Evolutionary conservation across 495 filamentous ascomycete species (phyloP), one percentile per base, ranked within the genome.

Genomic region (Penicillium desertorum): DNA sequence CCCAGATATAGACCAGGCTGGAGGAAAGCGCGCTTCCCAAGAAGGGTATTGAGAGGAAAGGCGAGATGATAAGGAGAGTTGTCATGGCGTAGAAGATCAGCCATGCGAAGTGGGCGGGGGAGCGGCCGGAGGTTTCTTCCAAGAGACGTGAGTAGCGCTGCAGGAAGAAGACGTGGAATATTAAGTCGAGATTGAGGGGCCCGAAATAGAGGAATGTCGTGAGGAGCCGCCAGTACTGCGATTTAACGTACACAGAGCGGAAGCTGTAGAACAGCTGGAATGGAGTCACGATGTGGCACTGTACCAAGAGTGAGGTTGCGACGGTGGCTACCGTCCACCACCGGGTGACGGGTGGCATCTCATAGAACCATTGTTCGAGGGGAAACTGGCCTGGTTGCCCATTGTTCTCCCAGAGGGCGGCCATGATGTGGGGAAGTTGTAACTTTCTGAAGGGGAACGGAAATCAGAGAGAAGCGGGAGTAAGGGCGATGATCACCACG

Each of bases 121-220:
- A 95, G 41, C 87, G 84, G 30, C 92, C 91, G 43, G 91, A 91
- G 0, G 90, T 91, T 73, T 97, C 94, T 74, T 98, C 94, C 37
- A 98, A 86, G 29, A 97, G 86, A 39, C 95, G 90, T 11, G 92
- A 91, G 76, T 98, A 98, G 25, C 94, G 91, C 66, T 96, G 91
- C 44, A 98, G 85, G 80, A 98, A 98, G 82, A 97, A 98, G 74
- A 98, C 88, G 69, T 98, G 95, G 83, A 97, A 98, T 65, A 98
- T 82, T 23, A 98, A 86, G 73, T 98, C 94, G 63, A 98, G 86
- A 42, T 86, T 91, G 50, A 98, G 83, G 11, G 92, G 91, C 20
- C 95, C 95, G 71, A 98, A 97, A 76, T 98, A 98, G 60, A 96
- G 83, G 74, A 98, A 98, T 3, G 95, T 96, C 12, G 92, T 92